Evolutionary conservation across 495 filamentous ascomycete genomes (phyloP).

Genomic region (Bryoglossum gracile): DNA sequence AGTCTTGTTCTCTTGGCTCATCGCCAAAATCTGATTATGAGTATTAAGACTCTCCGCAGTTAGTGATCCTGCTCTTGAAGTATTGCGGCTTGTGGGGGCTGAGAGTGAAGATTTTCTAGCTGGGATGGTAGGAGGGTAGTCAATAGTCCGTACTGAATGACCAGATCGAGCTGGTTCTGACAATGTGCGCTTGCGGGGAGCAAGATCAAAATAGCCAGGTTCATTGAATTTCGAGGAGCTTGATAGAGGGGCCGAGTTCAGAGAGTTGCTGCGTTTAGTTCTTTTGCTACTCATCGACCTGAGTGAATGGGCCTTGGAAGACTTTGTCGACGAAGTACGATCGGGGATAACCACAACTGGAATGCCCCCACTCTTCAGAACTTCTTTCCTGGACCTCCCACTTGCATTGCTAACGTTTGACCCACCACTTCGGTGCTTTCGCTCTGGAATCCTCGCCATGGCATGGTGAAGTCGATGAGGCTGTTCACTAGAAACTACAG

Average conservation of each 20-base stretch:
- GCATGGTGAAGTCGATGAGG: constrained; percentile 44
- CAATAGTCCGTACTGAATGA: constrained; percentile 37
- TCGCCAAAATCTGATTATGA: constrained; percentile 39
- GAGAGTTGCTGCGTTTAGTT: constrained; percentile 40
- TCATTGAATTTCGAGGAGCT: constrained; percentile 39
- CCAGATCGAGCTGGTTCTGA: constrained; percentile 22
- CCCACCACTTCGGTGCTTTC: constrained; percentile 43
- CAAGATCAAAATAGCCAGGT: constrained; percentile 19
- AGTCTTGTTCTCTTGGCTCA: constrained; percentile 8
- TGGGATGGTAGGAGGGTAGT: constrained; percentile 54
- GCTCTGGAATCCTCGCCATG: constrained; percentile 38
- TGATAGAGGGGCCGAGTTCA: constrained; percentile 40
- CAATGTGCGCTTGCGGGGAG: constrained; percentile 12
- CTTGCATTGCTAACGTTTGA: constrained; percentile 51
- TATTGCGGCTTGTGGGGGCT: constrained; percentile 61
- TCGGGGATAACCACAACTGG: constrained; percentile 69
- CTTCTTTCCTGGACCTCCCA: constrained; percentile 46
- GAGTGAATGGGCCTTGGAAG: constrained; percentile 40
- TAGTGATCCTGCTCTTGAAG: constrained; percentile 52
- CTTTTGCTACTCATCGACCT: constrained; percentile 46
- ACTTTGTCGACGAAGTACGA: constrained; percentile 56
- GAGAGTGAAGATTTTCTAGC: constrained; percentile 59
- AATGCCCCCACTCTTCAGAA: constrained; percentile 47
- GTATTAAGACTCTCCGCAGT: constrained; percentile 59
- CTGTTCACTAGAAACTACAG: constrained; percentile 34